These are phyloP conservation scores for Metarhizium guizhouense DNA, from an alignment of 2,329 filamentous ascomycete species.

Conservation along the genomic window DNA sequence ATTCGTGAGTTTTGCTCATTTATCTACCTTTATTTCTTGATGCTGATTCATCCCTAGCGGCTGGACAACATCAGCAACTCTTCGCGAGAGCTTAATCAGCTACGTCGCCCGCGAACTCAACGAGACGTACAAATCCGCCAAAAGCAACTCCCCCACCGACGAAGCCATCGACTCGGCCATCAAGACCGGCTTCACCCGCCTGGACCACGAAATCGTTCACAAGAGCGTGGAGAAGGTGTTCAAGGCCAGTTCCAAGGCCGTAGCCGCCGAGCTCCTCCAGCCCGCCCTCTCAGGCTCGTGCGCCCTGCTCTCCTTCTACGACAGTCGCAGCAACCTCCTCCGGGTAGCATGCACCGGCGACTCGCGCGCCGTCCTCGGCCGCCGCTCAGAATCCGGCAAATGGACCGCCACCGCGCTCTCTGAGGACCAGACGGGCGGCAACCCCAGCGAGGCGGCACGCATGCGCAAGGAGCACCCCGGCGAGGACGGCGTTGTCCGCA, in stretches of 20 bases:
- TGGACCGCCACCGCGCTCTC: conserved; percentile 89
- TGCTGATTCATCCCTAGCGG: conserved; percentile 46
- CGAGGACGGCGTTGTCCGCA: conserved; percentile 77
- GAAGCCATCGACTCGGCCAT: conserved; percentile 85
- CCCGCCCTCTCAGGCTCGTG: conserved; percentile 96
- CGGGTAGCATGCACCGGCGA: conserved; percentile 95
- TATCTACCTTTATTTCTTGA: conserved; percentile 3
- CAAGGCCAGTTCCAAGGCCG: conserved; percentile 79
- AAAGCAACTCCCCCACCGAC: conserved; percentile 55
- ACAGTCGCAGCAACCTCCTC: conserved; percentile 75
- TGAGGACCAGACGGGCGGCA: conserved; percentile 88
- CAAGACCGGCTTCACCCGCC: conserved; percentile 78
- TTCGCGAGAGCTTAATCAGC: conserved; percentile 84
- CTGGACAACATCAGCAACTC: conserved; percentile 95
- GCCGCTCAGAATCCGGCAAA: conserved; percentile 68
- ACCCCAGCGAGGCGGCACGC: conserved; percentile 72
- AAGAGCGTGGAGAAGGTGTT: conserved; percentile 87
- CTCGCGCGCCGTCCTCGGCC: conserved; percentile 87
- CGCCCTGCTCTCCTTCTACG: conserved; percentile 92
- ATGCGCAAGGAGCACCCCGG: conserved; percentile 81
- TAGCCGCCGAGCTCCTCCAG: conserved; percentile 83
- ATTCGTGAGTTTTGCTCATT: conserved; percentile 54
- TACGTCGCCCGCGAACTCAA: conserved; percentile 93
- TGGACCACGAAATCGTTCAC: conserved; percentile 92
- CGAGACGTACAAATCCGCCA: conserved; percentile 71